Conservation (phyloP, 768 basidiomycete genomes). For the Lactarius hatsudake region DNA sequence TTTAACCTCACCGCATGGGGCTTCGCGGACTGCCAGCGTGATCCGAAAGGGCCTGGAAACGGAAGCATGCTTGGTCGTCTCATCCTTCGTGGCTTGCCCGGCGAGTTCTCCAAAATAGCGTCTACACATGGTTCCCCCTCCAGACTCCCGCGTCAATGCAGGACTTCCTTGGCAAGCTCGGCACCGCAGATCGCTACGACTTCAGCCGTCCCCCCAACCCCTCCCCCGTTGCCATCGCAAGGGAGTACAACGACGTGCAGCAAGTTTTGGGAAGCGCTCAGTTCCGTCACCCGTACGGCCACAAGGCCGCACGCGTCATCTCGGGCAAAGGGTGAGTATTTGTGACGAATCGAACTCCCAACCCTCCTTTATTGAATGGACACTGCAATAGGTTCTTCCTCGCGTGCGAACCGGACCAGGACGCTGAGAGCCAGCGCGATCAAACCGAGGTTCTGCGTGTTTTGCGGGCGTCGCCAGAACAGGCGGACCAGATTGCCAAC, state of each 20-base stretch:
- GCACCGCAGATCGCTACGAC: conserved; percentile 53
- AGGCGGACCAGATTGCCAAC: conserved; percentile 47
- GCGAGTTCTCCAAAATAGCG: conserved; percentile 66
- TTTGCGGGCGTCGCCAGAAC: conserved; percentile 47
- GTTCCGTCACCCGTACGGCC: conserved; percentile 51
- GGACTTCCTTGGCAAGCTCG: conserved; percentile 52
- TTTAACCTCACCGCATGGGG: conserved; percentile 83
- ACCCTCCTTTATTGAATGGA: not conserved
- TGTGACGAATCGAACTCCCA: not conserved
- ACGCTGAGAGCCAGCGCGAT: conserved; percentile 40
- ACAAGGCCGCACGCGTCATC: conserved; percentile 52
- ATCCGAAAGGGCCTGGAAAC: conserved; percentile 66
- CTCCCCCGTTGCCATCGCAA: conserved; percentile 35
- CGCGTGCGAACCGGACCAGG: conserved; percentile 39
- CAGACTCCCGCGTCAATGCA: conserved; percentile 76
- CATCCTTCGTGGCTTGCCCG: conserved; percentile 69
- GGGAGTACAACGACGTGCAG: conserved; percentile 49
- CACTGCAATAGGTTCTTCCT: conserved; percentile 60
- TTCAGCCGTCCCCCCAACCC: conserved; percentile 46
- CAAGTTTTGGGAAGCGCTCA: conserved; percentile 48
- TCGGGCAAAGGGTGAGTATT: conserved; percentile 54
- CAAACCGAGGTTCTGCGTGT: conserved; percentile 47
- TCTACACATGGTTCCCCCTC: conserved; percentile 86
- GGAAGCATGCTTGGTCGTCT: conserved; percentile 75
- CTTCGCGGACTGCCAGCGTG: conserved; percentile 77